Conservation (phyloP, 345 rosid species). For the Gossypium anomalum region DNA sequence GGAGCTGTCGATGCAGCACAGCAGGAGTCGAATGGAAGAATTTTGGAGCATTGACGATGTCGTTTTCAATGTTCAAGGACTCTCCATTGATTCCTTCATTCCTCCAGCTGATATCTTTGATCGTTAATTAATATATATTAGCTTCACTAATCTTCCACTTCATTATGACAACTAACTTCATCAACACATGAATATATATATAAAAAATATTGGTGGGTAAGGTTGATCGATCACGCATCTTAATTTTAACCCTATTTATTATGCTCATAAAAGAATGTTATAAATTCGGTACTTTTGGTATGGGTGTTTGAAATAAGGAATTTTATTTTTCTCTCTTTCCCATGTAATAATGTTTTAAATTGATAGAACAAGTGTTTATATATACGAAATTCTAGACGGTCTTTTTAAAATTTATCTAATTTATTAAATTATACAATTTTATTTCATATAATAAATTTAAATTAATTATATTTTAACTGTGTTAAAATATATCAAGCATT, state of each 20-base stretch:
- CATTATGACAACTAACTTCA: background rate
- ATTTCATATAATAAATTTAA: background rate
- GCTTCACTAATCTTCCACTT: background rate
- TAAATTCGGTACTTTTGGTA: background rate
- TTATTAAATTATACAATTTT: background rate
- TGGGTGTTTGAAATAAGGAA: background rate
- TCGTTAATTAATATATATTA: constrained; percentile 6
- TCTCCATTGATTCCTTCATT: constrained; percentile 76
- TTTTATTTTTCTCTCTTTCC: background rate
- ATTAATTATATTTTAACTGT: background rate
- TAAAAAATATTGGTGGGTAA: background rate
- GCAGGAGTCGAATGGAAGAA: constrained; percentile 89
- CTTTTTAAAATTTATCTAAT: background rate
- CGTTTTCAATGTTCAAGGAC: constrained; percentile 84
- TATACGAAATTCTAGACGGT: background rate
- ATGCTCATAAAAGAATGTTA: background rate
- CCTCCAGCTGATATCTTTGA: constrained; percentile 88
- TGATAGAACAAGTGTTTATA: background rate
- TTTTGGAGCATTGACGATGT: constrained; percentile 88
- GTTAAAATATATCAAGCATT: background rate
- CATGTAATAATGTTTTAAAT: background rate
- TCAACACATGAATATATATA: background rate
- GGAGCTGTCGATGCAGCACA: constrained; percentile 62
- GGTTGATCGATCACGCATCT: background rate
- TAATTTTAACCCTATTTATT: background rate